Evolutionary conservation across 2,329 filamentous ascomycete species (phyloP), one percentile per base, ranked within the genome.

Genomic region (Geosmithia putterillii): DNA sequence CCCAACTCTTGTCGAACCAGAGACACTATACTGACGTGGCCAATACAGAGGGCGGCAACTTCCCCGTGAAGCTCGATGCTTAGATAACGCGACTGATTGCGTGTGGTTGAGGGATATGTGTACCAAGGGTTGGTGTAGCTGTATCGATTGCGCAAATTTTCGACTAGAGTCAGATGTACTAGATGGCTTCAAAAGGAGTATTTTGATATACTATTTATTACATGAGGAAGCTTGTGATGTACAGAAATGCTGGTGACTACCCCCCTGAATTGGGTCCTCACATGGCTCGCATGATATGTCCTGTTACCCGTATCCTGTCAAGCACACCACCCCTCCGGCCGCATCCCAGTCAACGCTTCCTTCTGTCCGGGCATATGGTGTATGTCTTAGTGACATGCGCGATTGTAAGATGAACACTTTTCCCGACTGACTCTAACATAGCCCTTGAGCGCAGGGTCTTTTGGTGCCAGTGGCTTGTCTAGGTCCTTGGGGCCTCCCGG

Each of bases 21-120:
- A n/a, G n/a, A n/a, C n/a, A 19, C 17, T 47, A 47, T 49, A 45
- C 50, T 55, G 51, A 57, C 59, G 58, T 52, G 61, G 41, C 44
- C 21, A 47, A 41, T 43, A 49, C 59, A 83, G 80, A 80, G 63
- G 71, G 72, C 54, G 80, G 79, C 58, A 83, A 73, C 59, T 84
- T 84, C 69, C 80, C 80, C 40, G 74, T 65, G 54, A 75, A 76
- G 57, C 66, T 84, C 55, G 78, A 83, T 57, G 67, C 66, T 60
- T 79, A 74, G 61, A 51, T 21, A 32, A 32, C 10, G 28, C 28
- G 28, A 12, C 28, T 14, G 28, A 32, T 14, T 4, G 5, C 10
- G 28, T 32, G 28, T 32, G 28, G 28, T 32, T 32, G 28, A 6
- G 28, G 10, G 10, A 14, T 9, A 14, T 32, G 28, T 32, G 15